phyloP scores from a whole-genome alignment of 129 eudicot species.

The Flaveria ramosissima region DNA sequence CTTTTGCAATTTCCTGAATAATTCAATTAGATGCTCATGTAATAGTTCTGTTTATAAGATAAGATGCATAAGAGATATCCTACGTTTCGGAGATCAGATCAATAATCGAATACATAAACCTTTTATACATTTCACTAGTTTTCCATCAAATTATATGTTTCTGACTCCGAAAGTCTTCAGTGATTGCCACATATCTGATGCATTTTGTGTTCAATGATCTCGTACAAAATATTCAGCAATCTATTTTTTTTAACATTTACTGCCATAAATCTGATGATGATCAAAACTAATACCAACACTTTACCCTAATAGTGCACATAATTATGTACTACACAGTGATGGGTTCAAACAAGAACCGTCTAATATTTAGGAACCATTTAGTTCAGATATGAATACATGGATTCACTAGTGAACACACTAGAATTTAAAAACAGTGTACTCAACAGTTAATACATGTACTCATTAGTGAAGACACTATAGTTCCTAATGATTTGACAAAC shows the following conservation, averaged over 20 bases:
- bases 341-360: no score
- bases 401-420: not conserved
- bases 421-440: not conserved
- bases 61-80: not conserved
- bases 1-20: not conserved
- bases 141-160: not conserved
- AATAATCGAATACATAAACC: not conserved
- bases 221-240: not conserved
- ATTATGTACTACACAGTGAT: not conserved
- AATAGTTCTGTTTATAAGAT: not conserved
- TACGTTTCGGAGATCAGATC: not conserved
- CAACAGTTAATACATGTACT: no score
- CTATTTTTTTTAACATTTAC: not conserved
- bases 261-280: not conserved
- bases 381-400: no score
- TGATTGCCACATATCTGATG: not conserved
- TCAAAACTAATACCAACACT: not conserved
- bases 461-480: no score
- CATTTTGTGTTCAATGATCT: not conserved
- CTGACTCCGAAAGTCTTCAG: not conserved
- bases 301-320: not conserved
- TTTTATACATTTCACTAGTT: not conserved
- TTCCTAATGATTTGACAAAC: no score
- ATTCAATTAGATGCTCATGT: not conserved
- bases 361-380: no score